A percentile compares a stretch with the other conserved stretches of the same genome.
phyloP scores from a whole-genome alignment of 2,329 filamentous ascomycete genomes.

The Diplodia sapinea region DNA sequence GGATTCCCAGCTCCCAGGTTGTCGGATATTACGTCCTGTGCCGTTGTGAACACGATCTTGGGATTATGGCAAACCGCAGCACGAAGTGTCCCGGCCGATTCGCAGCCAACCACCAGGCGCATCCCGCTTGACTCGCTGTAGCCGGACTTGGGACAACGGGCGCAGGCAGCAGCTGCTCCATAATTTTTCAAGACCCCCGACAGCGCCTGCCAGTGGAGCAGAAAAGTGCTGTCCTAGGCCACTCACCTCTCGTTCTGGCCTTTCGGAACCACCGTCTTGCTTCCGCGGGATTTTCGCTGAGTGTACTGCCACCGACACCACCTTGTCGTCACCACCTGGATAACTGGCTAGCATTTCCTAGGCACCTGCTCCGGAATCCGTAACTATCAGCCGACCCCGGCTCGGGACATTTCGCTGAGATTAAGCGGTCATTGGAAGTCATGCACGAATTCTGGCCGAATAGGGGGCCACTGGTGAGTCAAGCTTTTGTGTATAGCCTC shows the following conservation, averaged over 20 bases:
- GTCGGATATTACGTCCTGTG: constrained; percentile 9
- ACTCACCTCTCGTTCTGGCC: not conserved
- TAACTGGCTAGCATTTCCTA: not conserved
- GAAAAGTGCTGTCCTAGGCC: not conserved
- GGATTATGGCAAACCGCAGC: constrained; percentile 21
- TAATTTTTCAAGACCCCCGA: not conserved
- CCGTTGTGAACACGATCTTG: not conserved
- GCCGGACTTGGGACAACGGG: not conserved
- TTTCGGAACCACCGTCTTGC: constrained; percentile 5
- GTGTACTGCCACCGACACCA: not conserved
- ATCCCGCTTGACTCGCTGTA: not conserved
- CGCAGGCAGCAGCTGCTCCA: constrained; percentile 25
- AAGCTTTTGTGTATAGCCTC: constrained; percentile 13
- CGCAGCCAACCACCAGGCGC: constrained; percentile 5
- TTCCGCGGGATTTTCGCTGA: constrained; percentile 13
- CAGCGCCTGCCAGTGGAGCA: constrained; percentile 9
- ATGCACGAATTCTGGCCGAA: not conserved
- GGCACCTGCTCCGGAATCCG: not conserved
- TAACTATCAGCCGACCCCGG: constrained; percentile 29
- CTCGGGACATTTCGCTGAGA: not conserved
- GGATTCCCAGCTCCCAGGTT: constrained; percentile 11
- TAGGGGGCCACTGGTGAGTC: constrained; percentile 1
- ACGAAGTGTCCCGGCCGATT: constrained; percentile 8
- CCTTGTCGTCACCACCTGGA: not conserved
- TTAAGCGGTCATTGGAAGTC: not conserved